These are phyloP conservation scores for Xerocomellus intermedius DNA, from an alignment of 768 basidiomycete genomes.

Conservation along the genomic window DNA sequence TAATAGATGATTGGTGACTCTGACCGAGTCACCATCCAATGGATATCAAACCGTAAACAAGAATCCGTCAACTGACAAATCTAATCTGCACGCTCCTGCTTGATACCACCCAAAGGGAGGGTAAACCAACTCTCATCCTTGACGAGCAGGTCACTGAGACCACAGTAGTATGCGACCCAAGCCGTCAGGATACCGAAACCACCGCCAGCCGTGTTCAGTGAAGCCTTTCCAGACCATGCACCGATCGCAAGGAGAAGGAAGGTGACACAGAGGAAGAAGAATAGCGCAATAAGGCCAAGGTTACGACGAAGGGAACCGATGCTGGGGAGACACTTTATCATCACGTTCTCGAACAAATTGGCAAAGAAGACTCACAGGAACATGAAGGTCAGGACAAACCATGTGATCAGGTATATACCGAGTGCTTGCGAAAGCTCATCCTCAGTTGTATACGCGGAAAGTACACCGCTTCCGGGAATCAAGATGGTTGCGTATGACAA, in stretches of 20 bases:
- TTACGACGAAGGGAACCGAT: conserved; percentile 52
- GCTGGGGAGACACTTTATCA: conserved; percentile 25
- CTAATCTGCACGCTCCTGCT: conserved; percentile 4
- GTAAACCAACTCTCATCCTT: conserved; percentile 38
- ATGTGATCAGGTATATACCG: conserved; percentile 71
- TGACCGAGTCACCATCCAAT: background rate
- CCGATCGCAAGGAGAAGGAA: conserved; percentile 48
- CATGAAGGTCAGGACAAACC: conserved; percentile 71
- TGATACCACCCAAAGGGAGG: conserved; percentile 38
- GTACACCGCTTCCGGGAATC: conserved; percentile 67
- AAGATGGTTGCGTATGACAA: conserved; percentile 75
- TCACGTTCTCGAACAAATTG: background rate
- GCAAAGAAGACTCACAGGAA: conserved; percentile 48
- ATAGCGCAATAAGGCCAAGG: conserved; percentile 46
- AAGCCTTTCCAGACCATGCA: conserved; percentile 29
- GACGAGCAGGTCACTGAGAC: conserved; percentile 41
- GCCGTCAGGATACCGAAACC: conserved; percentile 46
- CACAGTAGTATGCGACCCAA: conserved; percentile 46
- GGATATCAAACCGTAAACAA: conserved; percentile 5
- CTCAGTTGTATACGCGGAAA: conserved; percentile 43
- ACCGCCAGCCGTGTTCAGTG: conserved; percentile 41
- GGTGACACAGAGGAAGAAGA: conserved; percentile 53
- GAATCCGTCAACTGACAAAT: background rate
- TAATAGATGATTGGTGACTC: conserved; percentile 2
- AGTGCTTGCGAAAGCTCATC: conserved; percentile 55